Percentiles rank a stretch among this genome's conserved stretches.
Conservation (phyloP, 768 basidiomycete species). For the Rhodotorula toruloides region DNA sequence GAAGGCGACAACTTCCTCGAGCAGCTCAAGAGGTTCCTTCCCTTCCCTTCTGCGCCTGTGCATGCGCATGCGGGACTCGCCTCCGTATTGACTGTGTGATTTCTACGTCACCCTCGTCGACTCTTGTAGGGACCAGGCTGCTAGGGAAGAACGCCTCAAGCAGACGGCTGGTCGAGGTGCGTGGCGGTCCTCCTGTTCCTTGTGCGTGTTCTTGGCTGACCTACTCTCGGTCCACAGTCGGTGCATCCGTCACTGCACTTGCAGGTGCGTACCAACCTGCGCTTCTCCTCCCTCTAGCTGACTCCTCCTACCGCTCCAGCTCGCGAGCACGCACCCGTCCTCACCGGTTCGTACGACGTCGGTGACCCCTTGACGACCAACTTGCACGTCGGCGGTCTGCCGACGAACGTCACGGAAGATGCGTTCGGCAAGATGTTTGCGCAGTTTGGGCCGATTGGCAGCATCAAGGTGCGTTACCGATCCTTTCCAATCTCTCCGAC, state of each 20-base stretch:
- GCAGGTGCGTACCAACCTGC: conserved; percentile 58
- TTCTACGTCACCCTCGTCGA: conserved; percentile 20
- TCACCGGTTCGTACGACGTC: conserved; percentile 86
- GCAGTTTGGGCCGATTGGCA: conserved; percentile 75
- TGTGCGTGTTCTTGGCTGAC: conserved; percentile 51
- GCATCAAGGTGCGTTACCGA: conserved; percentile 44
- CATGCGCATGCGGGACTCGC: not conserved
- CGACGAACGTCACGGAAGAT: conserved; percentile 77
- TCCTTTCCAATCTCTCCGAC: not conserved
- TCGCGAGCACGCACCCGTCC: conserved; percentile 53
- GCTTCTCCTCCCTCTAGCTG: not conserved
- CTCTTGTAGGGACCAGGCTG: conserved; percentile 72
- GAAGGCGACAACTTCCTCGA: conserved; percentile 95
- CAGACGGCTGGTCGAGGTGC: conserved; percentile 50
- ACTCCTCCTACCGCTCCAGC: conserved; percentile 15
- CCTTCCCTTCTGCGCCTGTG: conserved; percentile 4
- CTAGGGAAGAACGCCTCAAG: conserved; percentile 76
- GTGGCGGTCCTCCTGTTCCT: not conserved
- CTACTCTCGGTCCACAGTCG: conserved; percentile 5
- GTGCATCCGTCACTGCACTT: conserved; percentile 72
- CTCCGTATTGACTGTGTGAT: conserved; percentile 2
- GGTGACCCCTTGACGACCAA: conserved; percentile 90
- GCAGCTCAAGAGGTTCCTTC: conserved; percentile 78
- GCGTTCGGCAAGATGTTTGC: conserved; percentile 86
- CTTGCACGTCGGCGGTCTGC: conserved; percentile 89